phyloP scores from a whole-genome alignment of 2,329 filamentous ascomycete genomes.

The Paradendryphiella salina region DNA sequence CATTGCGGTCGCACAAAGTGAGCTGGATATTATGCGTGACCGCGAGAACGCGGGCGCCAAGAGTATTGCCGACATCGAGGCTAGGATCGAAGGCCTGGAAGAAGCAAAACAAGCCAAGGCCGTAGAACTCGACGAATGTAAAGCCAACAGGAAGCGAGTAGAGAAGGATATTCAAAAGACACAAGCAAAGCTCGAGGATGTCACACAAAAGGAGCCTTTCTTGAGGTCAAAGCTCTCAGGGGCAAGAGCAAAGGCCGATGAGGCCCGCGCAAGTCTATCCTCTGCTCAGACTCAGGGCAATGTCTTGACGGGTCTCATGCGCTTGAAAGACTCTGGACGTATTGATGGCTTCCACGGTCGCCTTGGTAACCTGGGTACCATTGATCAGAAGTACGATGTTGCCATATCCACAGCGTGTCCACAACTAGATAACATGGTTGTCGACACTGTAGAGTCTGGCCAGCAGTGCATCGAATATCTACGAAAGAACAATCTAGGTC shows the following conservation, averaged over 20 bases:
- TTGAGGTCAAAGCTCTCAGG: conserved; percentile 83
- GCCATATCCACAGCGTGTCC: conserved; percentile 98
- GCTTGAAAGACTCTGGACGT: conserved; percentile 91
- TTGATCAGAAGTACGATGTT: conserved; percentile 91
- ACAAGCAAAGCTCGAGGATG: conserved; percentile 70
- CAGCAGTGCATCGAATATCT: conserved; percentile 98
- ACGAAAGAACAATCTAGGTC: conserved; percentile 93
- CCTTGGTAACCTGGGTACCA: conserved; percentile 89
- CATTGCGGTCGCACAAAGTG: conserved; percentile 92
- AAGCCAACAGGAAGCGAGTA: conserved; percentile 70
- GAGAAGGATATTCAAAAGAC: conserved; percentile 75
- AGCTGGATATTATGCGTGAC: conserved; percentile 87
- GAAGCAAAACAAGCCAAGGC: conserved; percentile 71
- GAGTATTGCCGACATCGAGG: conserved; percentile 78
- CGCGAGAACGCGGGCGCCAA: conserved; percentile 85
- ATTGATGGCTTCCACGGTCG: conserved; percentile 97
- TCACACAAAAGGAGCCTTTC: conserved; percentile 77
- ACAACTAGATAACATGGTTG: conserved; percentile 91
- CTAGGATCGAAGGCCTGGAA: conserved; percentile 75
- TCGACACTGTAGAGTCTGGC: conserved; percentile 91
- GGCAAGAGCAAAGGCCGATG: conserved; percentile 91
- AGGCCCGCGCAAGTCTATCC: conserved; percentile 86
- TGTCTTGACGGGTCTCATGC: conserved; percentile 87
- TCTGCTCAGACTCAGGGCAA: conserved; percentile 91
- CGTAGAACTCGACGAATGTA: conserved; percentile 74